These are phyloP conservation scores for Leccinum subgranulosum DNA, from an alignment of 768 basidiomycete species.

Conservation along the genomic window DNA sequence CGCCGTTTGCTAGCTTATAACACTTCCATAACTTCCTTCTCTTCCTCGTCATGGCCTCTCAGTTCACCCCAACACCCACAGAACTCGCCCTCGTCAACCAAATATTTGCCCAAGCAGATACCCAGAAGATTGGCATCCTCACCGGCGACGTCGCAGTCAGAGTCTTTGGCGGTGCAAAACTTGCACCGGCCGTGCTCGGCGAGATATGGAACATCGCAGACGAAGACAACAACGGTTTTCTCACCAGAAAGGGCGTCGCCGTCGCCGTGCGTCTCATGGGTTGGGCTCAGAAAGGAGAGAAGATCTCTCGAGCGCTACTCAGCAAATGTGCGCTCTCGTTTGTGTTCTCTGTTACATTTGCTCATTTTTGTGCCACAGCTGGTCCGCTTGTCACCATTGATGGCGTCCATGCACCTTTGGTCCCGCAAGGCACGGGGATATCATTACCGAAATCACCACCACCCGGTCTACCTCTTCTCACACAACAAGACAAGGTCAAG, in stretches of 20 bases:
- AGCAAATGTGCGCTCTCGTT: constrained; percentile 59
- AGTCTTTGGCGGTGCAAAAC: constrained; percentile 80
- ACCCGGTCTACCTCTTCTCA: constrained; percentile 59
- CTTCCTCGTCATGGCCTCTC: constrained; percentile 34
- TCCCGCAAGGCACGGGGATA: constrained; percentile 54
- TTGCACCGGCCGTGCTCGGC: constrained; percentile 74
- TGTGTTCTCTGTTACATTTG: neutral
- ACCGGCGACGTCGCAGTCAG: constrained; percentile 90
- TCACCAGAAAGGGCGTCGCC: constrained; percentile 84
- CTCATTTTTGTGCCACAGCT: constrained; percentile 45
- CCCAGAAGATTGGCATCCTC: constrained; percentile 77
- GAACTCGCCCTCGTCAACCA: constrained; percentile 63
- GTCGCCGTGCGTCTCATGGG: constrained; percentile 89
- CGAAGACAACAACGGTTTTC: constrained; percentile 89
- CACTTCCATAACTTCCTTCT: constrained; percentile 6
- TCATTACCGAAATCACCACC: constrained; percentile 64
- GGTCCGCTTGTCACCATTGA: constrained; percentile 83
- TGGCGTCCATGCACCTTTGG: constrained; percentile 50
- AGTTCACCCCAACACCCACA: constrained; percentile 44
- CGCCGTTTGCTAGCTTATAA: constrained; percentile 18
- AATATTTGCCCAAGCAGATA: constrained; percentile 71
- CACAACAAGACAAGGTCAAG: constrained; percentile 78
- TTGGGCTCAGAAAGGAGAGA: constrained; percentile 86
- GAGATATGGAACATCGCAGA: constrained; percentile 95
- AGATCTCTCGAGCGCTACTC: constrained; percentile 57